phyloP scores from a whole-genome alignment of 495 filamentous ascomycete species.

The Platismatia glauca region DNA sequence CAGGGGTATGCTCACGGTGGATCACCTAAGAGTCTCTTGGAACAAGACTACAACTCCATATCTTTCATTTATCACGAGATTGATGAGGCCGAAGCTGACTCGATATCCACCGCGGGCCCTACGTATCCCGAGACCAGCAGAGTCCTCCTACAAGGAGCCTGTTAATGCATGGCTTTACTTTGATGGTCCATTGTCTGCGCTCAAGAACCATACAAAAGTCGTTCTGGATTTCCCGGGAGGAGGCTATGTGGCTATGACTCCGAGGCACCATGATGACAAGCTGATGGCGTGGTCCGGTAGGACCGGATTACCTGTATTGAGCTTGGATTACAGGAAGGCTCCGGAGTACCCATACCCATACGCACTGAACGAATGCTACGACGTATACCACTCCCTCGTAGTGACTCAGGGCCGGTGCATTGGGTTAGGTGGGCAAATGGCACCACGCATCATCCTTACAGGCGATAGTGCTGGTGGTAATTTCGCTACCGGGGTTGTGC shows the following conservation, averaged over 20 bases:
- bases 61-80: constrained; percentile 54
- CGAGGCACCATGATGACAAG: constrained; percentile 84
- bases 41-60: constrained; percentile 87
- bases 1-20: constrained; percentile 72
- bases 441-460: constrained; percentile 69
- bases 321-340: constrained; percentile 88
- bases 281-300: constrained; percentile 82
- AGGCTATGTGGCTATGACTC: constrained; percentile 92
- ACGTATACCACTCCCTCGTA: constrained; percentile 79
- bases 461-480: constrained; percentile 93
- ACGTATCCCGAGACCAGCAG: constrained; percentile 68
- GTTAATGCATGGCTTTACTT: constrained; percentile 90
- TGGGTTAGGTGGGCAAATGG: constrained; percentile 63
- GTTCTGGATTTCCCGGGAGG: constrained; percentile 89
- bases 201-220: constrained; percentile 70
- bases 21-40: constrained; percentile 90
- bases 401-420: constrained; percentile 68
- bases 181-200: constrained; percentile 69
- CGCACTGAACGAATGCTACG: constrained; percentile 91
- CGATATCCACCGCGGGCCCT: constrained; percentile 70
- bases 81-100: constrained; percentile 71
- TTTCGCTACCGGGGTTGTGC: constrained; percentile 66
- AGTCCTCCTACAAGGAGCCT: constrained; percentile 71
- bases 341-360: constrained; percentile 94
- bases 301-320: constrained; percentile 74